Evolutionary conservation across 2,329 filamentous ascomycete species (phyloP), one percentile per base, ranked within the genome.

Genomic region (Penicillium sp.): DNA sequence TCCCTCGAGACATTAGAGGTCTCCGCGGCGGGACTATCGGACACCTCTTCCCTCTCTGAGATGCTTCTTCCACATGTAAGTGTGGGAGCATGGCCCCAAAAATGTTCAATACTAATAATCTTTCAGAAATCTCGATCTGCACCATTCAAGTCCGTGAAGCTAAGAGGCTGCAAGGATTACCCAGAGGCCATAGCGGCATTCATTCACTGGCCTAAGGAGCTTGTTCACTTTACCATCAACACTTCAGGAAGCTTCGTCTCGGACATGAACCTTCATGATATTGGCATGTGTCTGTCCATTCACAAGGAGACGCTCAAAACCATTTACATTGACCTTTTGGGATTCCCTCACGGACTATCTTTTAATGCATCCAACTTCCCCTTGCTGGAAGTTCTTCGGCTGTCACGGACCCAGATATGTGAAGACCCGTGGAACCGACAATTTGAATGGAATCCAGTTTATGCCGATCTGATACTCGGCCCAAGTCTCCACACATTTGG

Each of bases 151-250:
- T 44, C 42, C 8, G 13, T 59, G 11, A 48, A 48, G n/a, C 37
- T 59, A 3, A 53, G 25, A 13, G 46, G 26, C 13, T 59, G 57
- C 42, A 46, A 56, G 26, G 57, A 59, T 16, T 39, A 33, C 13
- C 53, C 50, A 6, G 49, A 56, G 14, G 57, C 57, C 21, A 59
- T 59, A 16, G 53, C 45, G 16, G 27, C 48, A 4, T 27, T 56
- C 3, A 31, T 59, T 14, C 50, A 44, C 4, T 59, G 57, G 57
- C 57, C 57, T 4, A 46, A 43, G 7, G 27, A 50, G 11, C 39
- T 59, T 8, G 19, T 53, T 8, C 35, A 59, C 13, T 56, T 59
- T 25, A 48, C 53, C 23, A 53, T 59, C 35, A 56, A 56, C 19
- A 59, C 53, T 3, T 52, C 48, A 2, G 48, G 52, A 33, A 57